Evolutionary conservation across 2,329 filamentous ascomycete species (phyloP).

Genomic region (Magnaporthiopsis incrustans): DNA sequence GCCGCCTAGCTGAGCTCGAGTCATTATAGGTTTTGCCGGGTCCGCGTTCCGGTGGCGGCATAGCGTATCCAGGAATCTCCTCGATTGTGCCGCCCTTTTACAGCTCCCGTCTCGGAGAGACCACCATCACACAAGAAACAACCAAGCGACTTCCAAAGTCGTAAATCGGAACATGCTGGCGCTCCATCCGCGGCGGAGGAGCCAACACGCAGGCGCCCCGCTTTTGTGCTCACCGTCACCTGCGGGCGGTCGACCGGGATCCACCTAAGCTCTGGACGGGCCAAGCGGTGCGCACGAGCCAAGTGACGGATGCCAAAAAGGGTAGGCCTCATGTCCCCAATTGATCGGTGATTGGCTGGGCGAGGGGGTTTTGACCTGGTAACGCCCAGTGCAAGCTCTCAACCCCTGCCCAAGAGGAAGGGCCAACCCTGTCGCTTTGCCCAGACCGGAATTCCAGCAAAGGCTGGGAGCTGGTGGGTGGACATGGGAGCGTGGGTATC

Average conservation of each 20-base stretch:
- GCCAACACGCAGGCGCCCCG: background rate
- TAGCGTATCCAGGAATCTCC: background rate
- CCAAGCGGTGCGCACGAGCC: background rate
- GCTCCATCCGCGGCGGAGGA: background rate
- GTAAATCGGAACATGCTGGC: background rate
- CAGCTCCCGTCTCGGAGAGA: background rate
- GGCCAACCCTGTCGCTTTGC: background rate
- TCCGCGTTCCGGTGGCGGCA: background rate
- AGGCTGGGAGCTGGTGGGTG: background rate
- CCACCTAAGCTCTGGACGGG: background rate
- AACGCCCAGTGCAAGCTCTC: background rate
- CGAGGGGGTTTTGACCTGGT: constrained; percentile 1
- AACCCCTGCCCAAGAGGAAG: background rate
- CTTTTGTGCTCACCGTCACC: background rate
- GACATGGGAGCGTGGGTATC: background rate
- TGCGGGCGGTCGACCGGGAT: background rate
- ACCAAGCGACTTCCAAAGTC: background rate
- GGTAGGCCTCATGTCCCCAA: background rate
- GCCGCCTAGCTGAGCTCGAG: background rate
- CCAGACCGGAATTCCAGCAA: background rate
- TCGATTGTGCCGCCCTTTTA: background rate
- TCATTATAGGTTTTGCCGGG: background rate
- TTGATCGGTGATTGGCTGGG: background rate
- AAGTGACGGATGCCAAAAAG: constrained; percentile 2
- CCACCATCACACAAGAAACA: background rate